A percentile compares a stretch with the other conserved stretches of the same genome.
Conservation (phyloP, 805 yeast genomes). For the Cyberlindnera japonica region DNA sequence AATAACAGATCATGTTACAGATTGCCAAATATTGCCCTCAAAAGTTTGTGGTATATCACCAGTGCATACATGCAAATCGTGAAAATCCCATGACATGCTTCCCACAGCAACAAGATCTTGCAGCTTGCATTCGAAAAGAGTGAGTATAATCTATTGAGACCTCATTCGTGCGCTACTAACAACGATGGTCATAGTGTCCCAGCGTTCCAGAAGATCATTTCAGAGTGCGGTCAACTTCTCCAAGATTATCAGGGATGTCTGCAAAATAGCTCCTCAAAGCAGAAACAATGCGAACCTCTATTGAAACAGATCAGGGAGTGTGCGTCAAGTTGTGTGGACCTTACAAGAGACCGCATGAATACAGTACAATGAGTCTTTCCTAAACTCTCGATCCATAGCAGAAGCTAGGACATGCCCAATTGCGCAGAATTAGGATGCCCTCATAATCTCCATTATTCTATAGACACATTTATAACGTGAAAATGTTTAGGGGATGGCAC, state of each 20-base stretch:
- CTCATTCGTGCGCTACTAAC: conserved; percentile 1
- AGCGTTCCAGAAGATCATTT: conserved; percentile 64
- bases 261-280: conserved; percentile 40
- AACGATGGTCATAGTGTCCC: conserved; percentile 46
- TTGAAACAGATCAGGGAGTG: conserved; percentile 61
- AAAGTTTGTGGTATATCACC: conserved; percentile 67
- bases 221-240: conserved; percentile 54
- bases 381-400: no score
- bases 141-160: conserved; percentile 9
- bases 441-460: no score
- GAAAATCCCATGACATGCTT: conserved; percentile 50
- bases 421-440: no score
- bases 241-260: conserved; percentile 67
- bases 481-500: no score
- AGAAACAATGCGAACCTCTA: conserved; percentile 48
- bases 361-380: background rate
- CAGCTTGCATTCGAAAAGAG: conserved; percentile 55
- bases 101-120: conserved; percentile 51
- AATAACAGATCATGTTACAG: conserved; percentile 18
- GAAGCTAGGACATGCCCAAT: no score
- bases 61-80: conserved; percentile 59
- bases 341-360: conserved; percentile 22
- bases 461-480: no score
- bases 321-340: conserved; percentile 40
- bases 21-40: conserved; percentile 74